Percentiles rank a stretch among this genome's conserved stretches.
phyloP scores from a whole-genome alignment of 371 early-diverging fungal genomes.

The Mucor saturninus region DNA sequence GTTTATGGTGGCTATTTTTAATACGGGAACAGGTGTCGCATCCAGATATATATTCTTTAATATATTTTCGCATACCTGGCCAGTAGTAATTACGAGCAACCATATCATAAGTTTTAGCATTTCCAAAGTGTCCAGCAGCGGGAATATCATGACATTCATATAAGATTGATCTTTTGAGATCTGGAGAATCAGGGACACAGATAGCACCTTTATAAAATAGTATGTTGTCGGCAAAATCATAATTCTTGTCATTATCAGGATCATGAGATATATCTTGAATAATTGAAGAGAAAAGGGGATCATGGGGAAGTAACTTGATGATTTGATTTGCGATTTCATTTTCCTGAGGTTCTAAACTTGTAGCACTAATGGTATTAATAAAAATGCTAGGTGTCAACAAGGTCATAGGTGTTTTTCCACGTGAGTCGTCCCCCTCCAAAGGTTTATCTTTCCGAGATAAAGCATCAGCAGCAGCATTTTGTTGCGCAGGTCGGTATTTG shows the following conservation, averaged over 20 bases:
- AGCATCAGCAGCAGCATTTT: slow-evolving; percentile 49
- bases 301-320: no score
- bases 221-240: neutral
- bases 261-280: neutral
- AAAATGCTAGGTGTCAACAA: neutral
- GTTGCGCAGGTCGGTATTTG: slow-evolving; percentile 39
- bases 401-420: neutral
- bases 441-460: slow-evolving; percentile 27
- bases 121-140: slow-evolving; percentile 54
- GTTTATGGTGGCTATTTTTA: slow-evolving; percentile 29
- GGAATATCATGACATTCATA: slow-evolving; percentile 40
- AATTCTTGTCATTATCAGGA: neutral
- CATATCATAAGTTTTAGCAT: slow-evolving; percentile 43
- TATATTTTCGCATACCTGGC: slow-evolving; percentile 42
- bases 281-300: neutral
- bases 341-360: neutral
- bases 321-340: neutral
- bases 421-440: neutral
- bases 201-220: slow-evolving; percentile 4
- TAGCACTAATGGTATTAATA: neutral
- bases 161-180: neutral
- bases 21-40: slow-evolving; percentile 49
- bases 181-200: neutral
- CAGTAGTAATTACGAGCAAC: slow-evolving; percentile 44
- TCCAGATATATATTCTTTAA: slow-evolving; percentile 37